Conservation (phyloP, 805 yeast genomes). For the Kodamaea restingae region DNA sequence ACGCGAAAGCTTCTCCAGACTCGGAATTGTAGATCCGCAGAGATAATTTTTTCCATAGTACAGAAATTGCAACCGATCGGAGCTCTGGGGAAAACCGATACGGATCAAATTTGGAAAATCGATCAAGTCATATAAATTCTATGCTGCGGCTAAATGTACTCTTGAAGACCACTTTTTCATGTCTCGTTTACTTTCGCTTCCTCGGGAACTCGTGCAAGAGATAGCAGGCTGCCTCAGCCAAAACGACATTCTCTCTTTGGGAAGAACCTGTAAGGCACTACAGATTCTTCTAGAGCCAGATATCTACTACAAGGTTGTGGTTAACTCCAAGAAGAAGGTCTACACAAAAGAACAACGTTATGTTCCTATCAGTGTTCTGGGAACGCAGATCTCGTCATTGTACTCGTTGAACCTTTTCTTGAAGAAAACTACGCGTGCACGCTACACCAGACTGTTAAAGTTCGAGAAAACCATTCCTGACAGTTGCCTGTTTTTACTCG, state of each 20-base stretch:
- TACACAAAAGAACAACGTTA: conserved; percentile 4
- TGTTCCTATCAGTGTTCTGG: conserved; percentile 2
- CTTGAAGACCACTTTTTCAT: neutral
- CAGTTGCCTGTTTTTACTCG: conserved; percentile 8
- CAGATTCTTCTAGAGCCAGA: conserved; percentile 7
- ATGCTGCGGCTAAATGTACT: neutral
- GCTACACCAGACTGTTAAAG: conserved; percentile 6
- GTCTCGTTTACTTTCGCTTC: conserved; percentile 4
- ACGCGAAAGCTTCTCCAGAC: conserved; percentile 4
- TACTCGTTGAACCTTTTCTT: conserved; percentile 13
- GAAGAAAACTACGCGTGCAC: conserved; percentile 5
- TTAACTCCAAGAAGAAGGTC: conserved; percentile 11
- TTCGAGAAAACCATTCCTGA: conserved; percentile 11
- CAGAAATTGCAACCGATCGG: conserved; percentile 6
- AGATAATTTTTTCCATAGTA: neutral
- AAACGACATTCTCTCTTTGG: conserved; percentile 10
- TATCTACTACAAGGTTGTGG: conserved; percentile 8
- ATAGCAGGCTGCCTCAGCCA: conserved; percentile 11
- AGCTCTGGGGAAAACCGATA: conserved; percentile 7
- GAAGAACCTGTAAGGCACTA: conserved; percentile 7
- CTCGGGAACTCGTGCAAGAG: conserved; percentile 10
- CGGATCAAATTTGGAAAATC: conserved; percentile 2
- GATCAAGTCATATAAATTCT: neutral
- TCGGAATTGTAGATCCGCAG: conserved; percentile 4
- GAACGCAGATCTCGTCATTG: conserved; percentile 10